A percentile compares a stretch with the other conserved stretches of the same genome.
Conservation (phyloP, 2,329 filamentous ascomycete species). For the Calonectria crousiana region DNA sequence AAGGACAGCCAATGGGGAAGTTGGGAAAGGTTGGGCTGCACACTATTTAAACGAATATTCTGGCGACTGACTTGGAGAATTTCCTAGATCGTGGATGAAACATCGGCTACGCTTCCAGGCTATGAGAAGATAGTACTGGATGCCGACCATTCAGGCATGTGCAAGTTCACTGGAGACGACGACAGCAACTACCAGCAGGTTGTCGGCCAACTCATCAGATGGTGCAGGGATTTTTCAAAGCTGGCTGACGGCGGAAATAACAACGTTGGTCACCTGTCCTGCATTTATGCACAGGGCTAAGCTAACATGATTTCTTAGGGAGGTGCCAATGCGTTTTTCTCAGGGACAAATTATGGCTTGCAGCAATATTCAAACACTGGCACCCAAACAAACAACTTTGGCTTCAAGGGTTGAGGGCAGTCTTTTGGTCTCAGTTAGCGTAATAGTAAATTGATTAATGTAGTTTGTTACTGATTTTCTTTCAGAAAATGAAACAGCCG, state of each 20-base stretch:
- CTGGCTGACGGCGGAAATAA: not conserved
- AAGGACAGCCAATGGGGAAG: not conserved
- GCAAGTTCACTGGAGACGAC: not conserved
- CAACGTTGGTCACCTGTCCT: not conserved
- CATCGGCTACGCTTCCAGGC: not conserved
- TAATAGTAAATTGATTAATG: no score
- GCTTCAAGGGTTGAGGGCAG: not conserved
- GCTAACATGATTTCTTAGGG: not conserved
- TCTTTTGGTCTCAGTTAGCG: not conserved
- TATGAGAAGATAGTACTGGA: not conserved
- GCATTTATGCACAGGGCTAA: not conserved
- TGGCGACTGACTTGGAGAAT: not conserved
- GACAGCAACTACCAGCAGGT: not conserved
- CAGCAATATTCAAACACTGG: not conserved
- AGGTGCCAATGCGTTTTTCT: not conserved
- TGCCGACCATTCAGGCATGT: not conserved
- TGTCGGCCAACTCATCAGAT: not conserved
- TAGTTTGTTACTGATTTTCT: no score
- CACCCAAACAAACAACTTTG: not conserved
- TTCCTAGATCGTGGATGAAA: not conserved
- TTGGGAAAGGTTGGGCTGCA: not conserved
- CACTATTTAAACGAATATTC: not conserved
- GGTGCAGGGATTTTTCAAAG: not conserved
- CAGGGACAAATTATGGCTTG: not conserved
- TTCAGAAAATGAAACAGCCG: no score